Conservation (phyloP, 331 rosid genomes). For the Ulmus americana region DNA sequence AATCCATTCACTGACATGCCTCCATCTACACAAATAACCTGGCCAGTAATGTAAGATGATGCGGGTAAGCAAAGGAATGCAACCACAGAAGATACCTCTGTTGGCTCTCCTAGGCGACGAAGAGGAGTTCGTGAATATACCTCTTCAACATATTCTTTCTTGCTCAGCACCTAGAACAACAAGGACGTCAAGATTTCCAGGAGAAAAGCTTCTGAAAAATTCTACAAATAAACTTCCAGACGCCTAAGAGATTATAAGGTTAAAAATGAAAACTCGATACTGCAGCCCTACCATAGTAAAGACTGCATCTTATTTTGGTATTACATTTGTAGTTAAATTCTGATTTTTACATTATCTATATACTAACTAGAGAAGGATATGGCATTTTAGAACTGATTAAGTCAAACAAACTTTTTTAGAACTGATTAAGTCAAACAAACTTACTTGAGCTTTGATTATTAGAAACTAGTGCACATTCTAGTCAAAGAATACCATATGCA, state of each 20-base stretch:
- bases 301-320: not conserved
- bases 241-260: too few relatives aligned
- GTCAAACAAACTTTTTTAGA: not conserved
- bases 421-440: not conserved
- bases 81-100: conserved; percentile 52
- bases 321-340: not conserved
- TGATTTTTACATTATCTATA: not conserved
- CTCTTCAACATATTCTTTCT: conserved; percentile 47
- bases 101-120: conserved; percentile 53
- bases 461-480: not conserved
- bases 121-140: conserved; percentile 55
- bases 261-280: not conserved
- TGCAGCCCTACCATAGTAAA: not conserved
- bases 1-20: conserved; percentile 61
- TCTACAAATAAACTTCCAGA: not conserved
- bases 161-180: conserved; percentile 43
- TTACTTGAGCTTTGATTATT: not conserved
- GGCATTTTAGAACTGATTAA: not conserved
- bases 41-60: conserved; percentile 59
- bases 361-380: not conserved
- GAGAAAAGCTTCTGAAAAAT: not conserved
- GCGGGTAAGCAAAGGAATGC: conserved; percentile 66
- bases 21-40: conserved; percentile 56
- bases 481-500: too few relatives aligned
- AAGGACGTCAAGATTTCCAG: not conserved